These are phyloP conservation scores for Heliamphora pulchella DNA, from an alignment of 179 eudicot species.

Conservation along the genomic window DNA sequence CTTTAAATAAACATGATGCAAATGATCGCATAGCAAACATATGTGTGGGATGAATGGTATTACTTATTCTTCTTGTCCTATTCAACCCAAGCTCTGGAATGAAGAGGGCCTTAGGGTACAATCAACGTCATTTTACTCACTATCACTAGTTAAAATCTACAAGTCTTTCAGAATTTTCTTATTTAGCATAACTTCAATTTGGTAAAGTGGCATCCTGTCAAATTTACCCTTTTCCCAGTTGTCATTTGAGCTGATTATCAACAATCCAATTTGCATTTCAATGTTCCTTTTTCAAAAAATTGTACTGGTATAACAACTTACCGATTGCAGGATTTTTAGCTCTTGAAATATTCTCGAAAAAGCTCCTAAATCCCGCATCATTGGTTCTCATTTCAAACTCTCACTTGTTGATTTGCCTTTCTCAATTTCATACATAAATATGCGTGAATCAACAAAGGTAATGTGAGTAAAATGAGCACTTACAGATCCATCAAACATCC, in stretches of 20 bases:
- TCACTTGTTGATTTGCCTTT: not conserved
- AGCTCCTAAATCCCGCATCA: not conserved
- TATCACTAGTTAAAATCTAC: not conserved
- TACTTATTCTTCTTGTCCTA: no score
- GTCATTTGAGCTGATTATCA: not conserved
- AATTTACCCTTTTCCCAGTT: not conserved
- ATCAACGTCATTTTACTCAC: not conserved
- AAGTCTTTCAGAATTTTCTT: not conserved
- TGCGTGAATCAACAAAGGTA: not conserved
- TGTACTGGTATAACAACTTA: not conserved
- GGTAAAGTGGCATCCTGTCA: not conserved
- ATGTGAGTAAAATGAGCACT: conserved; percentile 23
- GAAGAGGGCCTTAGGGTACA: not conserved
- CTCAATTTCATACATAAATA: not conserved
- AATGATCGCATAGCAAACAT: no score
- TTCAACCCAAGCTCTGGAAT: no score
- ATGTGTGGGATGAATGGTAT: no score
- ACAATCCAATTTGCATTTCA: not conserved
- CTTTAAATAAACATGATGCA: no score
- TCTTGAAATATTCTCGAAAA: not conserved
- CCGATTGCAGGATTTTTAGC: not conserved
- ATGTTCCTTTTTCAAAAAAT: not conserved
- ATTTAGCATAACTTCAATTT: not conserved
- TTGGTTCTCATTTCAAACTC: not conserved
- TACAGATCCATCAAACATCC: conserved; percentile 85